phyloP scores from a whole-genome alignment of 225 moss, liverwort and hornwort genomes.

The Sphagnum contortum region DNA sequence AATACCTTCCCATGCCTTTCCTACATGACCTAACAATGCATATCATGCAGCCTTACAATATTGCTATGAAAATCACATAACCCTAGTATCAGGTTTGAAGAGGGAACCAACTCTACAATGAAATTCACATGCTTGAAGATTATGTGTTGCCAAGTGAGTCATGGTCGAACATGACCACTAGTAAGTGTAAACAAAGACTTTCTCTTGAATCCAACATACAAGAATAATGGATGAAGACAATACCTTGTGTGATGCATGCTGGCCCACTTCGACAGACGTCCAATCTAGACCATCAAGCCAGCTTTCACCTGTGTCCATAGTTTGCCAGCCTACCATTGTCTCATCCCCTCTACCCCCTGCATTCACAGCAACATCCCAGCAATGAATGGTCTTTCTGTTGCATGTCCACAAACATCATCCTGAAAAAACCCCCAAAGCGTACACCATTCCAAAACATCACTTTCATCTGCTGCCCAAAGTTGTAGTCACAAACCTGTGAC shows the following conservation, averaged over 20 bases:
- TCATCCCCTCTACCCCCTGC: neutral
- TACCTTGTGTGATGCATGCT: slow-evolving; percentile 14
- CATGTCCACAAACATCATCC: too few species aligned
- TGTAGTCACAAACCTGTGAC: too few species aligned
- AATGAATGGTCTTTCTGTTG: too few species aligned
- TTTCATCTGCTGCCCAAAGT: too few species aligned
- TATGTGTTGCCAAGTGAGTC: too few species aligned
- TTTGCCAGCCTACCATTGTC: slow-evolving; percentile 46
- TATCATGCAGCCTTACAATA: neutral
- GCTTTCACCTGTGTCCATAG: slow-evolving; percentile 60
- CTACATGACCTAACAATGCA: neutral
- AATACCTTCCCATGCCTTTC: neutral
- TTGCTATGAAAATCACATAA: neutral
- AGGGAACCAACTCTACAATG: neutral
- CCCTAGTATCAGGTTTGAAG: slow-evolving; percentile 6
- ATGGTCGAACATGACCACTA: too few species aligned
- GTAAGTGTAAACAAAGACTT: neutral
- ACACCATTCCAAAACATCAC: too few species aligned
- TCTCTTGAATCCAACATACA: too few species aligned
- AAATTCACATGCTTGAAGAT: neutral
- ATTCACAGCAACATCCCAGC: neutral
- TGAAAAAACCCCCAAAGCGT: too few species aligned
- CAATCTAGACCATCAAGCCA: slow-evolving; percentile 83
- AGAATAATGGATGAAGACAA: too few species aligned
- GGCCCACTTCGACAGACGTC: slow-evolving; percentile 82